Evolutionary conservation across 495 filamentous ascomycete genomes (phyloP).

Genomic region (Penicillium subrubescens): DNA sequence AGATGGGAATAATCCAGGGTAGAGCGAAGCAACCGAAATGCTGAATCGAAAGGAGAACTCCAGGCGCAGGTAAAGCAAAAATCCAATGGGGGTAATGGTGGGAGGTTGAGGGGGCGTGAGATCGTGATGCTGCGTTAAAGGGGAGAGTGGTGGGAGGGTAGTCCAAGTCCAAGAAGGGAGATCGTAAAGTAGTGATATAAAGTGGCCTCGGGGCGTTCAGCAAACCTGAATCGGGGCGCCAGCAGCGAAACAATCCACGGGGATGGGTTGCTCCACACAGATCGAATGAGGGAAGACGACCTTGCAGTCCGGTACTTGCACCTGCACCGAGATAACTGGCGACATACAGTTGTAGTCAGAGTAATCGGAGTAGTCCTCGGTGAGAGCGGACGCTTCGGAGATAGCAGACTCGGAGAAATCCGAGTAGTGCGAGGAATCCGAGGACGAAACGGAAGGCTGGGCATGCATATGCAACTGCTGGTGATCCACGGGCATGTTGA

Average conservation of each 20-base stretch:
- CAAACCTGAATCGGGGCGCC: constrained; percentile 31
- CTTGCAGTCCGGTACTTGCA: constrained; percentile 39
- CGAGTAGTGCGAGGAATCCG: constrained; percentile 46
- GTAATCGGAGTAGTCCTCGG: constrained; percentile 46
- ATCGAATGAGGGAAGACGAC: constrained; percentile 33
- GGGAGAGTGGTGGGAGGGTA: neutral
- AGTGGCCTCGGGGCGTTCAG: constrained; percentile 12
- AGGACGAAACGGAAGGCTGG: constrained; percentile 43
- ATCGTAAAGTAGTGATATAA: constrained; percentile 3
- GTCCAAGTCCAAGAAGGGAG: neutral
- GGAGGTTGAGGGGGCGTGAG: constrained; percentile 16
- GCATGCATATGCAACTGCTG: constrained; percentile 30
- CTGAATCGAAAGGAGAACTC: constrained; percentile 7
- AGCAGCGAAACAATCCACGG: constrained; percentile 26
- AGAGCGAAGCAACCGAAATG: constrained; percentile 7
- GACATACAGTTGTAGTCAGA: constrained; percentile 46
- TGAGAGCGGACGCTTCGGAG: constrained; percentile 46
- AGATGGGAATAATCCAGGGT: neutral
- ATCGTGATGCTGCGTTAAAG: constrained; percentile 34
- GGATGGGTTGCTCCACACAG: constrained; percentile 30
- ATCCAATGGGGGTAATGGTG: neutral
- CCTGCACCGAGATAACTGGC: constrained; percentile 36
- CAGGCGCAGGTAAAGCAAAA: constrained; percentile 1
- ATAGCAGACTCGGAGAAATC: constrained; percentile 45
- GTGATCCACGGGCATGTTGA: constrained; percentile 28